A percentile compares a stretch with the other conserved stretches of the same genome.
Conservation (phyloP, 148 eudicot species). For the Rhododendron mucronatum region DNA sequence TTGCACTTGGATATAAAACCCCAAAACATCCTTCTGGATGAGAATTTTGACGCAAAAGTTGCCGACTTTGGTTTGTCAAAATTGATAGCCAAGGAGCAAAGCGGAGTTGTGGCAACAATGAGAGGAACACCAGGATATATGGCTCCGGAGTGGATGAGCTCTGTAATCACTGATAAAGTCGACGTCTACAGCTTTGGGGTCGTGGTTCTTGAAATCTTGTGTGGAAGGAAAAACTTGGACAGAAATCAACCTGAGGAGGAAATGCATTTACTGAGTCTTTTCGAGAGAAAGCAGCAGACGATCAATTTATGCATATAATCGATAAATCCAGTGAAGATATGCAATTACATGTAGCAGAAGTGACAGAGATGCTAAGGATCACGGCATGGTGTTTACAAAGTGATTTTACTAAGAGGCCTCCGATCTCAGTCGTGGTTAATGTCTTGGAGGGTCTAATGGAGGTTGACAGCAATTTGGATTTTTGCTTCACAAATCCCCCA, state of each 20-base stretch:
- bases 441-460: background rate
- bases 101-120: background rate
- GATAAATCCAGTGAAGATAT: slow-evolving; percentile 1
- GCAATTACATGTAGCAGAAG: background rate
- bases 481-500: background rate
- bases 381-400: slow-evolving; percentile 5
- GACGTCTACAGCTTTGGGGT: background rate
- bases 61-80: slow-evolving; percentile 3
- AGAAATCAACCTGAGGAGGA: background rate
- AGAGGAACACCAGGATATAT: background rate
- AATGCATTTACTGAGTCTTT: background rate
- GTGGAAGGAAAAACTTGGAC: background rate
- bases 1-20: background rate
- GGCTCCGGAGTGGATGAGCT: background rate
- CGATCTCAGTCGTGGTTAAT: slow-evolving; percentile 4
- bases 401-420: slow-evolving; percentile 3
- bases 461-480: background rate
- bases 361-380: background rate
- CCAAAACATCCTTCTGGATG: slow-evolving; percentile 1
- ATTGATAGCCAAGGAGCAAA: background rate
- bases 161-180: background rate
- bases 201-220: background rate
- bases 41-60: background rate
- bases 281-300: slow-evolving; percentile 8
- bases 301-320: background rate